Base-by-base conservation (phyloP, 805 yeast species). In the Saturnispora serradocipensis region DNA sequence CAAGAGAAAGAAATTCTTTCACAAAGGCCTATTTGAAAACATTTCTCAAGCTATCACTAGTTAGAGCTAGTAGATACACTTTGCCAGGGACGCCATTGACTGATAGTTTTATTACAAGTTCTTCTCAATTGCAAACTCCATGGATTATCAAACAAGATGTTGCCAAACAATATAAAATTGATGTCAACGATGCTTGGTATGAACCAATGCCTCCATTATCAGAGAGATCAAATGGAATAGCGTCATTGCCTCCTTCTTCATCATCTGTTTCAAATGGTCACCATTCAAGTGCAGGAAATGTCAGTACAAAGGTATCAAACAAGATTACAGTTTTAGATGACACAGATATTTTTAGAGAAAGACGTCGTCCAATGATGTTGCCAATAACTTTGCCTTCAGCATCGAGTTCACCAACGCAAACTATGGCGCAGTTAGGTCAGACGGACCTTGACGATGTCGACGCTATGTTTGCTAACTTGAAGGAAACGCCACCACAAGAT, bases 11-110 rank as follows among this genome's bases (percentile, higher is more conserved):
- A 54, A 84, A 84, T 54, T 76, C 84, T 50, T 90, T 89, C 70
- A 90, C 97, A 9, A 93, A 91, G 66, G 84, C 90, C 80, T 76
- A 86, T 50, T 85, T 93, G 36, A 86, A 90, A 65, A 84, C 96
- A n/a, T 83, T 93, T 64, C 75, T 90, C 63, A 86, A 90, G 67
- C 75, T 86, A 64, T 77, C 88, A 44, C 76, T 88, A 63, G 74
- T 85, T 7, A 79, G 96, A 51, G 86, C 90, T 1, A 76, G 84
- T 50, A 87, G 86, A 73, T 73, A 83, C 43, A 97, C 98, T 3
- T 91, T 49, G 28, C 52, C 52, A 2, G 52, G 52, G 7, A 43
- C 38, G 20, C 52, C 52, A 27, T 45, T 49, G 22, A 43, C 48
- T 15, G 45, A 36, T 9, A 11, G 39, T 7, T 10, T 44, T 8